phyloP scores from a whole-genome alignment of 192 early-diverging fungal species.

The Kappamyces sp. region DNA sequence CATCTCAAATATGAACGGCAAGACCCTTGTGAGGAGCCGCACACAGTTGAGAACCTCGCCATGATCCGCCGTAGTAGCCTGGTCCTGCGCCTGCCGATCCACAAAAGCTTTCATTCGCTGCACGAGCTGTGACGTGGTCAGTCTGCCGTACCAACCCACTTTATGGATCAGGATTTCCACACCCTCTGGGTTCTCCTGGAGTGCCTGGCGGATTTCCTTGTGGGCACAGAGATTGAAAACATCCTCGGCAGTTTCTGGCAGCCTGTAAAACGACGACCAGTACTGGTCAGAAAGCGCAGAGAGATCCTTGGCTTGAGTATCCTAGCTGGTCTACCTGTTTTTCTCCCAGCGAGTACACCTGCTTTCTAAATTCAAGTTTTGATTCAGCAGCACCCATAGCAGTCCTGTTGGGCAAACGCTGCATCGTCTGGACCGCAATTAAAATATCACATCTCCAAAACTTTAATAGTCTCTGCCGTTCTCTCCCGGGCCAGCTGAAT shows the following conservation, averaged over 20 bases:
- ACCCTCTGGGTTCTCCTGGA: conserved; percentile 71
- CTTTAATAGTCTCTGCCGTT: conserved; percentile 24
- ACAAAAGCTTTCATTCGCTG: conserved; percentile 13
- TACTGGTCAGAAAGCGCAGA: conserved; percentile 16
- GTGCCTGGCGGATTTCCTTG: conserved; percentile 73
- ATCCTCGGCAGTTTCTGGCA: conserved; percentile 74
- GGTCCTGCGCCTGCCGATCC: conserved; percentile 15
- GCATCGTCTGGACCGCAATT: conserved; percentile 7
- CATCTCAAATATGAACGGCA: conserved; percentile 79
- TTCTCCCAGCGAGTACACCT: conserved; percentile 79
- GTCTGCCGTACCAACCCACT: conserved; percentile 29
- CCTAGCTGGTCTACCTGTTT: conserved; percentile 24
- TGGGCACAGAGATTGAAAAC: conserved; percentile 79
- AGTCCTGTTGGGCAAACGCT: conserved; percentile 8
- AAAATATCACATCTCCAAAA: background rate
- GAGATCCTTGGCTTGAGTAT: background rate
- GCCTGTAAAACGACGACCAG: conserved; percentile 59
- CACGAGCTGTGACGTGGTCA: background rate
- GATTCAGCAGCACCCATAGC: conserved; percentile 81
- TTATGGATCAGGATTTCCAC: conserved; percentile 69
- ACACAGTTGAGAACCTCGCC: conserved; percentile 73
- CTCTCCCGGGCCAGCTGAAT: conserved; percentile 41
- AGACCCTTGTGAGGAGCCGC: conserved; percentile 73
- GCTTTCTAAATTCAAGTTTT: conserved; percentile 83
- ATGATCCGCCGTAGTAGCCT: conserved; percentile 44